Conservation (phyloP, 345 rosid genomes). For the Eucalyptus sideroxylon region DNA sequence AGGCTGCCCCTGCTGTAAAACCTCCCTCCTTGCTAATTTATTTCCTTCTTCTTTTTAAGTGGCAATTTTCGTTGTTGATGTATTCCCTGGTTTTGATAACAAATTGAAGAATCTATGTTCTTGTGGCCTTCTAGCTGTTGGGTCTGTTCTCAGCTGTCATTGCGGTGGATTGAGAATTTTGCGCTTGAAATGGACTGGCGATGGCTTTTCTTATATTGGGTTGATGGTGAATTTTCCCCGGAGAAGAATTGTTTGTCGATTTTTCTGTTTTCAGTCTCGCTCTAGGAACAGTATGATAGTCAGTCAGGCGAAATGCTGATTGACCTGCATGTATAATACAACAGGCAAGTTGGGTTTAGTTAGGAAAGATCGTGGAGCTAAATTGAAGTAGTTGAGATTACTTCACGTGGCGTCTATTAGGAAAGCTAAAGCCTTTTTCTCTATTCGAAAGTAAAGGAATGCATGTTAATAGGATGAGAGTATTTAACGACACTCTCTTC, state of each 20-base stretch:
- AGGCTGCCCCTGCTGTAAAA: constrained; percentile 53
- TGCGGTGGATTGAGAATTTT: neutral
- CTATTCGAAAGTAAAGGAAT: neutral
- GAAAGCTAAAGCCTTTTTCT: neutral
- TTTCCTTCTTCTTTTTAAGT: neutral
- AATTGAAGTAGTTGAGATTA: neutral
- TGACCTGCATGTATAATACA: neutral
- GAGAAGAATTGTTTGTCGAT: neutral
- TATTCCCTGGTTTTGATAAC: neutral
- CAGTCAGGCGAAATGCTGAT: neutral
- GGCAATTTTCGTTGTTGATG: neutral
- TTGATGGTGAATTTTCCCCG: neutral
- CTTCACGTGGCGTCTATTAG: neutral
- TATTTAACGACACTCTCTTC: neutral
- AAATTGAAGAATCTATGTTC: neutral
- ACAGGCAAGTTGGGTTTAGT: neutral
- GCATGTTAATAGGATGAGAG: neutral
- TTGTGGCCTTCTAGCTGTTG: neutral
- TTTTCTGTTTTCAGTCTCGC: neutral
- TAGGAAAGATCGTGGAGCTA: neutral
- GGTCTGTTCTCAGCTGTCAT: neutral
- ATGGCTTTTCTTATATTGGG: neutral
- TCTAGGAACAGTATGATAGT: neutral
- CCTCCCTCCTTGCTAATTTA: neutral
- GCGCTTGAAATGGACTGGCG: neutral